Base-by-base conservation (phyloP, 257 asterid genomes). In the Penstemon eatonii region DNA sequence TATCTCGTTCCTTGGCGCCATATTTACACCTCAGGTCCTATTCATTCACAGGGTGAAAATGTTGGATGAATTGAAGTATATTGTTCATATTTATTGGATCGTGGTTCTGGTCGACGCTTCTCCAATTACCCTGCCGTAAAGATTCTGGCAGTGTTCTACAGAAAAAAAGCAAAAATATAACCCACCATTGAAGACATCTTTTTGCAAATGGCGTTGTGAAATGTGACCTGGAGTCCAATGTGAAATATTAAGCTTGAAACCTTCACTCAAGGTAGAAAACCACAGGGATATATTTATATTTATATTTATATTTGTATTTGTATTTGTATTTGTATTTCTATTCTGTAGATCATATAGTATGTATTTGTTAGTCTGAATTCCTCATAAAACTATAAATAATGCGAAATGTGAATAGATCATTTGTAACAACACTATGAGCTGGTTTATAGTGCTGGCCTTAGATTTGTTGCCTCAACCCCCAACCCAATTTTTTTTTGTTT, bases 31-130 rank as follows among this genome's bases (percentile, higher is more conserved):
- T 49, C n/a, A 9, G 6, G 18, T 49, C 33, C 42, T 56, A 56
- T 25, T 56, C 41, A 7, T 18, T 56, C 11, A 19, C 41, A 56
- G 60, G 60, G 42, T 56, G 60, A 25, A 3, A 36, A 49, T 25
- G 60, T 56, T 25, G 60, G 5, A 25, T 6, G 9, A 55, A 56
- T 1, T 8, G 60, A 56, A 25, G 60, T 56, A 25, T 56, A 33
- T 19, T 63, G 68, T 63, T 63, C 44, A 63, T 63, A 63, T 63
- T 19, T 63, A 38, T 63, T 40, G 49, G 54, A 47, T 36, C 56
- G 33, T 2, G 37, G 15, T 46, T 19, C 41, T 25, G 25, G 68
- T 25, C 56, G 11, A 41, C 39, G 44, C 19, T 45, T 62, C 41
- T 62, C 39, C 54, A 62, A 62, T 62, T 45, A 46, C 44, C 56